Conservation (phyloP, 2,329 filamentous ascomycete genomes). For the Capronia epimyces region DNA sequence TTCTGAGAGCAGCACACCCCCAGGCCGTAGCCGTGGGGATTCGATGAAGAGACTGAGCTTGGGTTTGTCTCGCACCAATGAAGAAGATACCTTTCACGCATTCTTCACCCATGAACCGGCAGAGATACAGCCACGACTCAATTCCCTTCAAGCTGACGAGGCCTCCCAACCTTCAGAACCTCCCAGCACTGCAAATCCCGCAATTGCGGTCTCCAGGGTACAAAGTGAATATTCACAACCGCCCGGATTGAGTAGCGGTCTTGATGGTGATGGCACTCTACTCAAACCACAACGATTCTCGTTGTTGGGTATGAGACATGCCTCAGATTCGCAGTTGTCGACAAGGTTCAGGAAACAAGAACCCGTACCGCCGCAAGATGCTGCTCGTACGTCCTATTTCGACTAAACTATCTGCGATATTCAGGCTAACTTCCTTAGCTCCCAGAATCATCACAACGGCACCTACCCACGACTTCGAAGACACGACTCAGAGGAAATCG, state of each 20-base stretch:
- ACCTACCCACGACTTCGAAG: conserved; percentile 61
- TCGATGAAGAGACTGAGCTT: conserved; percentile 26
- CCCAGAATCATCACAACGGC: conserved; percentile 85
- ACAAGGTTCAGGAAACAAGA: conserved; percentile 63
- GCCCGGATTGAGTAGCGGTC: background rate
- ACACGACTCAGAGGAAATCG: conserved; percentile 34
- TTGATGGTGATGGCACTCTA: conserved; percentile 30
- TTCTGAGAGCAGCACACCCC: conserved; percentile 2
- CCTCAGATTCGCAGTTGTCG: conserved; percentile 84
- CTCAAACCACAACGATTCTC: conserved; percentile 52
- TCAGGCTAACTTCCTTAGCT: conserved; percentile 32
- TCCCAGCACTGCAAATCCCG: conserved; percentile 7
- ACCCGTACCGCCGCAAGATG: conserved; percentile 35
- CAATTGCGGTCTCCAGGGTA: conserved; percentile 1
- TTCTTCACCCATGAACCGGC: conserved; percentile 20
- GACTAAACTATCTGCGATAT: background rate
- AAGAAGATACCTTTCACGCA: conserved; percentile 20
- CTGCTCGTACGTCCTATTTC: conserved; percentile 34
- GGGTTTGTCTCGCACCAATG: conserved; percentile 21
- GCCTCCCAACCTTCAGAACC: background rate
- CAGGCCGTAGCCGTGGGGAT: conserved; percentile 14
- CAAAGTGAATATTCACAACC: background rate
- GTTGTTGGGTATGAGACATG: conserved; percentile 80
- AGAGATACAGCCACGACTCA: conserved; percentile 2
- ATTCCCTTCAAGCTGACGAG: background rate